Evolutionary conservation across 192 early-diverging fungal species (phyloP).

Genomic region (Anaeromyces robustus): DNA sequence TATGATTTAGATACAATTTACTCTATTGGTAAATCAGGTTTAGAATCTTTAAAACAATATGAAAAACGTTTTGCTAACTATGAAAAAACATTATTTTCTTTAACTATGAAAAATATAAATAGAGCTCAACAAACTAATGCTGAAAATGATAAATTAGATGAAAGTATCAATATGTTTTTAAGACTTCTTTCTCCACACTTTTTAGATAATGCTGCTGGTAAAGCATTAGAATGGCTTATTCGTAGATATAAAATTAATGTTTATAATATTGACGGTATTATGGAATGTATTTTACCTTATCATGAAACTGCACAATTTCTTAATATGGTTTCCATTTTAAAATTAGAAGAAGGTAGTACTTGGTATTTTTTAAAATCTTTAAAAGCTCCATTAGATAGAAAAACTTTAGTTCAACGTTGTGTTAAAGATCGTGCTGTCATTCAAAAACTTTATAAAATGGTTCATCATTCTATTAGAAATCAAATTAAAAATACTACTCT

Average conservation of each 20-base stretch:
- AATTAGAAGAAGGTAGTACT: slow-evolving; percentile 30
- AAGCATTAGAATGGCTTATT: slow-evolving; percentile 84
- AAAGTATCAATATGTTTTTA: slow-evolving; percentile 57
- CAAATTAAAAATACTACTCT: slow-evolving; percentile 1
- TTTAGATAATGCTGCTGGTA: slow-evolving; percentile 65
- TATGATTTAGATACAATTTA: slow-evolving; percentile 76
- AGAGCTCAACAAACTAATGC: slow-evolving; percentile 46
- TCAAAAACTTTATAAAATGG: slow-evolving; percentile 49
- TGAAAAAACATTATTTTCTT: slow-evolving; percentile 62
- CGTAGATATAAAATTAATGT: slow-evolving; percentile 67
- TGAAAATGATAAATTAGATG: slow-evolving; percentile 66
- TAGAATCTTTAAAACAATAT: slow-evolving; percentile 51
- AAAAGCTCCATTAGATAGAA: slow-evolving; percentile 45
- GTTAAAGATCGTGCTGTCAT: slow-evolving; percentile 51
- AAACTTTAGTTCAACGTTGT: slow-evolving; percentile 51
- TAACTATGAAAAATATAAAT: slow-evolving; percentile 61
- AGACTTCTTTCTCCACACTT: slow-evolving; percentile 69
- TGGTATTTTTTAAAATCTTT: background rate
- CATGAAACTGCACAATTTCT: slow-evolving; percentile 83
- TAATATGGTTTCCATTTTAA: slow-evolving; percentile 59
- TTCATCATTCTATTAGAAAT: slow-evolving; percentile 1
- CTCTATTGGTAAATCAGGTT: slow-evolving; percentile 62
- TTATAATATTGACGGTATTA: slow-evolving; percentile 62
- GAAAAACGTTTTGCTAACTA: slow-evolving; percentile 49
- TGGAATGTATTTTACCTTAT: slow-evolving; percentile 75